These are phyloP conservation scores for Ceratocystis lukuohia DNA, from an alignment of 2,329 filamentous ascomycete genomes.

Conservation along the genomic window DNA sequence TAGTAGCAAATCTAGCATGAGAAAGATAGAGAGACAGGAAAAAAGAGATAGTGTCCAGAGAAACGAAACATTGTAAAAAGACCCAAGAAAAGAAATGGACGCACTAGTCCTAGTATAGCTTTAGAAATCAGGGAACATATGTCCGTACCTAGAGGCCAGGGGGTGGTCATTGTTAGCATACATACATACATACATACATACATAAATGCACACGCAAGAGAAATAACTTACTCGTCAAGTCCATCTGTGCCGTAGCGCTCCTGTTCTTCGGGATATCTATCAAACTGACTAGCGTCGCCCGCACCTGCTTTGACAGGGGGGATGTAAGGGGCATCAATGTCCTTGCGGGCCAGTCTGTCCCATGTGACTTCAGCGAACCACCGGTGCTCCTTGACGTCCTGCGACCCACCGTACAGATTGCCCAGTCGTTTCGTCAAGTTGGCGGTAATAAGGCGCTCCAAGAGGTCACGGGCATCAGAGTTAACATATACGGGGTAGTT, in stretches of 20 bases:
- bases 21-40: not conserved
- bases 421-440: conserved; percentile 91
- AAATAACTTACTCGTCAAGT: conserved; percentile 64
- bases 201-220: not conserved
- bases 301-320: conserved; percentile 87
- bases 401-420: conserved; percentile 79
- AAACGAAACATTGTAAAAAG: not conserved
- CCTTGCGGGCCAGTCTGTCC: conserved; percentile 86
- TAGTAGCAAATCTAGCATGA: not conserved
- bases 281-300: conserved; percentile 93
- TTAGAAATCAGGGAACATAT: conserved; percentile 66
- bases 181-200: too few species aligned
- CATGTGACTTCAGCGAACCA: conserved; percentile 98
- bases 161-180: conserved; percentile 2
- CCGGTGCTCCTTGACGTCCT: conserved; percentile 86
- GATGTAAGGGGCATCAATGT: conserved; percentile 96
- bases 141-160: conserved; percentile 44
- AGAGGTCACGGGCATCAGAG: conserved; percentile 80
- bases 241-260: conserved; percentile 70
- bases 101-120: not conserved
- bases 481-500: conserved; percentile 97
- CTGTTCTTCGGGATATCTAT: conserved; percentile 93
- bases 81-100: not conserved
- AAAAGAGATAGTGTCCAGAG: not conserved
- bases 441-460: conserved; percentile 83